Evolutionary conservation across 2,329 filamentous ascomycete species (phyloP), one percentile per base, ranked within the genome.

Genomic region (Paracorniculantispora psalliotae): DNA sequence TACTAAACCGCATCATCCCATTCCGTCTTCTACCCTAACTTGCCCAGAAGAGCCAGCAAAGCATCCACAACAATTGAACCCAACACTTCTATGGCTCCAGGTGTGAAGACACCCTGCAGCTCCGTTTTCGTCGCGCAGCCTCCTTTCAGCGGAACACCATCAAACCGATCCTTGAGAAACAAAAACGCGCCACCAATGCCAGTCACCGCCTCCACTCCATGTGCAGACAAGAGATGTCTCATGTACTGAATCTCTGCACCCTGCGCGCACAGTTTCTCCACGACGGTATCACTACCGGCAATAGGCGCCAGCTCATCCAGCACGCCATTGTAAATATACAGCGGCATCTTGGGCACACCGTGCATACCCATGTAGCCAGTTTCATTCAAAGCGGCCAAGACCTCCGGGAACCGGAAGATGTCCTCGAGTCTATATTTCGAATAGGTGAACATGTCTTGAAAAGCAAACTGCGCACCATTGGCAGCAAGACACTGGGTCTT

Each of bases 391-490:
- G 21, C 44, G 12, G 23, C 23, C 21, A 7, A 9, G 21, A 47
- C 44, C n/a, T 26, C 44, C 2, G 44, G 44, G 10, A 26, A 15
- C 12, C 44, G 44, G 23, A 47, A 28, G 4, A 37, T 19, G 30
- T 57, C 54, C 4, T 46, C 39, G 21, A 57, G 47, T 10, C 44
- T 41, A 19, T 50, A 15, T 37, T 57, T 37, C 19, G 47, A 57
- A 30, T 57, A 57, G 25, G 41, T 41, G 33, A 19, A 54, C 26
- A 59, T 12, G 21, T 54, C 49, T 15, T 59, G 49, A 25, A 26
- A 30, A 26, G 43, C 49, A 26, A 48, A 55, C 1, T 41, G 37
- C 12, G 30, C 26, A 15, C n/a, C 19, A 47, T 48, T 39, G 10
- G 35, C 13, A 2, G 35, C 3, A 7, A 39, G 15, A 17, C 35